phyloP scores from a whole-genome alignment of 768 basidiomycete species.

The Epithele typhae region DNA sequence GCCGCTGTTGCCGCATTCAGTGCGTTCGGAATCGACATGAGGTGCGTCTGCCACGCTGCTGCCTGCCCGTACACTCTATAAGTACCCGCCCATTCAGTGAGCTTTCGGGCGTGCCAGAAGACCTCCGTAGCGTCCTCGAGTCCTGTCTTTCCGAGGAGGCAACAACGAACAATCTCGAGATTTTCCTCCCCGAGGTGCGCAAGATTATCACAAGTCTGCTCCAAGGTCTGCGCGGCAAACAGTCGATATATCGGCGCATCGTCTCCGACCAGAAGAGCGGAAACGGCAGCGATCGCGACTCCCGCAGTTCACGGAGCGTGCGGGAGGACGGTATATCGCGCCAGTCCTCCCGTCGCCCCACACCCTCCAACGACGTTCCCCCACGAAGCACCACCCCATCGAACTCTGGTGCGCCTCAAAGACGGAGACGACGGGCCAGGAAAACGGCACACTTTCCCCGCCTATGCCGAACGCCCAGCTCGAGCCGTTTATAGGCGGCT shows the following conservation, averaged over 20 bases:
- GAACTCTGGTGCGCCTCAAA: constrained; percentile 15
- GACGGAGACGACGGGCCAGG: constrained; percentile 20
- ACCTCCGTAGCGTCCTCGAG: constrained; percentile 86
- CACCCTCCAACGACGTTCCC: constrained; percentile 28
- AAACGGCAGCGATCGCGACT: constrained; percentile 51
- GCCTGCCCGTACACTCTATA: constrained; percentile 1
- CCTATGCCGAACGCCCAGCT: constrained; percentile 3
- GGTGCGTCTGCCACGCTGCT: constrained; percentile 62
- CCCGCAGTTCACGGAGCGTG: constrained; percentile 44
- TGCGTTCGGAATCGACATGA: constrained; percentile 83
- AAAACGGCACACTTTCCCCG: constrained; percentile 2
- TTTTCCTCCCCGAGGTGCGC: constrained; percentile 88
- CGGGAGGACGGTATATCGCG: constrained; percentile 34
- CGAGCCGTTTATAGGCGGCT: constrained; percentile 51
- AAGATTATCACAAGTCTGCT: constrained; percentile 90
- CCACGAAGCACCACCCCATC: constrained; percentile 38
- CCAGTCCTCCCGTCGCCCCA: constrained; percentile 13
- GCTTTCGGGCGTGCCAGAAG: constrained; percentile 81
- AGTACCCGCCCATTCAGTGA: constrained; percentile 51
- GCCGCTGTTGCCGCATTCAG: constrained; percentile 86
- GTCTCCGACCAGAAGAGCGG: constrained; percentile 52
- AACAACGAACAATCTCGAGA: constrained; percentile 74
- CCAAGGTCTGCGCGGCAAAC: constrained; percentile 89
- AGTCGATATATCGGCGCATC: constrained; percentile 79
- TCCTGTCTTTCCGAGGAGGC: constrained; percentile 90